These are phyloP conservation scores for Talaromyces sp. DNA, from an alignment of 2,329 filamentous ascomycete genomes.

Conservation along the genomic window DNA sequence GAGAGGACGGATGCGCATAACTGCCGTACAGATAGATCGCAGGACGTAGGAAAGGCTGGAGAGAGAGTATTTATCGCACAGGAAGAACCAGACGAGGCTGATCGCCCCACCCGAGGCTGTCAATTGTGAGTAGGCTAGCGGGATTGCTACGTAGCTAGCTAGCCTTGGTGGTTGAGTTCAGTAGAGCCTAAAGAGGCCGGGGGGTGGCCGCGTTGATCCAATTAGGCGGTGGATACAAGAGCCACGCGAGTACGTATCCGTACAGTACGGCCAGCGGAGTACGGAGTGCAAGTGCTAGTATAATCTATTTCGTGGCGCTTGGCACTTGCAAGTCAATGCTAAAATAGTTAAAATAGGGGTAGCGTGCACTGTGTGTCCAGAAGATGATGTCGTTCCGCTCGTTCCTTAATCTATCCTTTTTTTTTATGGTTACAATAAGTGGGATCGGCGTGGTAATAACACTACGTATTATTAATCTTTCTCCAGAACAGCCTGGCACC, in stretches of 20 bases:
- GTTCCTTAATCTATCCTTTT: background rate
- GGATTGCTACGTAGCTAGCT: background rate
- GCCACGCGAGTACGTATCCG: background rate
- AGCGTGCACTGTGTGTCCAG: background rate
- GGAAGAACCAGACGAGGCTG: background rate
- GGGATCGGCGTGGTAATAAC: background rate
- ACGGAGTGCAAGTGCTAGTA: too few species aligned
- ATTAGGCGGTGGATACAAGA: background rate
- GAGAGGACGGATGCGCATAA: background rate
- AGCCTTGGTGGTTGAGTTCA: background rate
- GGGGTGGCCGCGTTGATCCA: background rate
- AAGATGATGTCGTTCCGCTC: background rate
- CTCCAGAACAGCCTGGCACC: background rate
- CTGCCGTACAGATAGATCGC: background rate
- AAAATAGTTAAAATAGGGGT: background rate
- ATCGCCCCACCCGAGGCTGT: background rate
- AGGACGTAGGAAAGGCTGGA: too few species aligned
- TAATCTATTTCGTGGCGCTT: too few species aligned
- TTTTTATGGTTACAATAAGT: background rate
- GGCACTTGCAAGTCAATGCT: background rate
- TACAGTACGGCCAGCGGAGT: too few species aligned
- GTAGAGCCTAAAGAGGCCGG: background rate
- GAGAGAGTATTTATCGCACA: background rate
- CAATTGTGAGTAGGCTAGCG: background rate
- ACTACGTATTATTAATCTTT: too few species aligned